Conservation (phyloP, 768 basidiomycete genomes). For the Leucocoprinus sp. region DNA sequence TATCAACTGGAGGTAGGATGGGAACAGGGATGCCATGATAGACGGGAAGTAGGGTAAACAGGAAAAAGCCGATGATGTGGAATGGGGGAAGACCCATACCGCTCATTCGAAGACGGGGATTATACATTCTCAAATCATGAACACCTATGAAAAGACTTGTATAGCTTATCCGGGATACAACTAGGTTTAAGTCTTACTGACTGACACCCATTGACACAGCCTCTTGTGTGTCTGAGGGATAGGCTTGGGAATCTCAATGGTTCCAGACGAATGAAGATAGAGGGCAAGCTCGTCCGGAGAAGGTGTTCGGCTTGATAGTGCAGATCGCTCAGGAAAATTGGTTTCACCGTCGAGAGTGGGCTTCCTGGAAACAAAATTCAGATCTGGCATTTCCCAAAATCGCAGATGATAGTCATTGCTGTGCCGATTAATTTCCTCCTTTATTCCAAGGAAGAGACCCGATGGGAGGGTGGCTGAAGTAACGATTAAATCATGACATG, state of each 20-base stretch:
- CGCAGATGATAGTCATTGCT: constrained; percentile 17
- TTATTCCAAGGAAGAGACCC: constrained; percentile 22
- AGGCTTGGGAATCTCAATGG: constrained; percentile 37
- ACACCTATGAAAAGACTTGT: constrained; percentile 1
- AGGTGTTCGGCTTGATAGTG: constrained; percentile 17
- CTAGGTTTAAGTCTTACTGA: constrained; percentile 4
- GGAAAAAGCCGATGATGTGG: constrained; percentile 25
- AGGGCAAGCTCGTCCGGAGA: constrained; percentile 19
- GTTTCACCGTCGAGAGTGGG: constrained; percentile 27
- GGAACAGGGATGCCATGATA: constrained; percentile 17
- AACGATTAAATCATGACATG: constrained; percentile 30
- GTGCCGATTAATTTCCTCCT: constrained; percentile 13
- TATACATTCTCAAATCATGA: constrained; percentile 14
- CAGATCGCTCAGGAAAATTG: constrained; percentile 22
- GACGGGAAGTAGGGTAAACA: constrained; percentile 25
- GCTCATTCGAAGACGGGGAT: constrained; percentile 16
- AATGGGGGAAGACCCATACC: constrained; percentile 30
- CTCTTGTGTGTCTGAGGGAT: constrained; percentile 26
- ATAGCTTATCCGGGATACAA: neutral
- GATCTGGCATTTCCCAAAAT: constrained; percentile 25
- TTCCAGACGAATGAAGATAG: constrained; percentile 43
- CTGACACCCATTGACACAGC: constrained; percentile 24
- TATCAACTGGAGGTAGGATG: constrained; percentile 26
- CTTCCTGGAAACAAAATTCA: constrained; percentile 28
- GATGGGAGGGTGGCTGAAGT: constrained; percentile 21